A percentile compares a stretch with the other conserved stretches of the same genome.
phyloP scores from a whole-genome alignment of 2,329 filamentous ascomycete genomes.

The Beauveria sp. region DNA sequence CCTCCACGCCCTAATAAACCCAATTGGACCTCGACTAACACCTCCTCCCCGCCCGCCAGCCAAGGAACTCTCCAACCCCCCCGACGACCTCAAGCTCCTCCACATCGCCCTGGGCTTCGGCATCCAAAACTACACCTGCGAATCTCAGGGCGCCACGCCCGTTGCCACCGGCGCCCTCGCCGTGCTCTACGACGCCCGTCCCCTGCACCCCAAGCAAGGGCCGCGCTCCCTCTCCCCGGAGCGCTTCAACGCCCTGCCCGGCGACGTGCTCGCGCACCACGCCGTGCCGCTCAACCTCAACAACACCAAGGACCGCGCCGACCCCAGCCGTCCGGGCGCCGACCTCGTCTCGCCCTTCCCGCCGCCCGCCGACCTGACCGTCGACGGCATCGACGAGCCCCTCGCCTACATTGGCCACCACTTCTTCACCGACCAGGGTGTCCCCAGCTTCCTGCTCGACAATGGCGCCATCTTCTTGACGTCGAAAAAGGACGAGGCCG shows the following conservation, averaged over 20 bases:
- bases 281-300: conserved; percentile 42
- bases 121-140: conserved; percentile 63
- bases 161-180: conserved; percentile 47
- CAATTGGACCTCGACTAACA: background rate
- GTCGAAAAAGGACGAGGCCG: conserved; percentile 39
- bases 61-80: conserved; percentile 35
- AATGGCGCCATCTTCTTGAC: conserved; percentile 30
- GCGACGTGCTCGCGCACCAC: conserved; percentile 31
- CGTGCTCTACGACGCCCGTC: conserved; percentile 49
- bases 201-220: conserved; percentile 40
- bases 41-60: conserved; percentile 18
- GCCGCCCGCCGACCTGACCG: conserved; percentile 27
- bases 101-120: conserved; percentile 55
- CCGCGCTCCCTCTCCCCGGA: conserved; percentile 27
- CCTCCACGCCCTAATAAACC: background rate
- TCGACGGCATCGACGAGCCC: conserved; percentile 26
- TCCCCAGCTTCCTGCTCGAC: conserved; percentile 53
- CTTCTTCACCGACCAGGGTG: conserved; percentile 50
- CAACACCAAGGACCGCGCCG: conserved; percentile 19
- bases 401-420: conserved; percentile 53
- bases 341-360: conserved; percentile 39
- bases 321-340: conserved; percentile 30
- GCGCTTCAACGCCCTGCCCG: conserved; percentile 33
- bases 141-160: conserved; percentile 25
- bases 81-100: conserved; percentile 34